phyloP scores from a whole-genome alignment of 768 basidiomycete genomes.

The Termitomyces heimii region DNA sequence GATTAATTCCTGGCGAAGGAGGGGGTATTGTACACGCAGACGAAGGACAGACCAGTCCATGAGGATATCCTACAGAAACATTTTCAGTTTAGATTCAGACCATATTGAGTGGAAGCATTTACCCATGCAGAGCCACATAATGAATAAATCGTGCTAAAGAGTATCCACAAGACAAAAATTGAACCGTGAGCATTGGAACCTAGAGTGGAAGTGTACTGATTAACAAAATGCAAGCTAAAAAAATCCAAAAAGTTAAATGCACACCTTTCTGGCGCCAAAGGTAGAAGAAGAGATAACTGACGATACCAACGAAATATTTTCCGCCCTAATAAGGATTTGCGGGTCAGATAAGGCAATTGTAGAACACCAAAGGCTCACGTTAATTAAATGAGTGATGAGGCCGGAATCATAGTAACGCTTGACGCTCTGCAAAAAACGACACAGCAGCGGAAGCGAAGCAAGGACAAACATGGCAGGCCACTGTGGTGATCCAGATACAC shows the following conservation, averaged over 20 bases:
- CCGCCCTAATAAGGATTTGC: constrained; percentile 29
- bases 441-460: constrained; percentile 59
- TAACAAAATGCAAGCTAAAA: background rate
- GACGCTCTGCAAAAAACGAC: constrained; percentile 81
- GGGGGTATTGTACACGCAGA: constrained; percentile 43
- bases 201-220: constrained; percentile 3
- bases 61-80: constrained; percentile 55
- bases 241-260: background rate
- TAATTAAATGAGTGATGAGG: constrained; percentile 75
- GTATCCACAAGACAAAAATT: constrained; percentile 62
- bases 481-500: constrained; percentile 28
- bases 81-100: background rate
- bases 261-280: constrained; percentile 70
- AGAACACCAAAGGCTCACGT: constrained; percentile 41
- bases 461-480: constrained; percentile 65
- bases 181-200: constrained; percentile 27
- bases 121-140: constrained; percentile 80
- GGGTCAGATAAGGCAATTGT: background rate
- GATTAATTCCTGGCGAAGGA: constrained; percentile 71
- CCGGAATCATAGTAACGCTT: constrained; percentile 82
- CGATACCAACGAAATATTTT: constrained; percentile 42
- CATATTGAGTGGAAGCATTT: constrained; percentile 15
- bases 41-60: constrained; percentile 91
- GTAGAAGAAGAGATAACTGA: constrained; percentile 63
- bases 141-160: constrained; percentile 58